Conservation (phyloP, 73 alveolate species). For the Paramecium primaurelia region DNA sequence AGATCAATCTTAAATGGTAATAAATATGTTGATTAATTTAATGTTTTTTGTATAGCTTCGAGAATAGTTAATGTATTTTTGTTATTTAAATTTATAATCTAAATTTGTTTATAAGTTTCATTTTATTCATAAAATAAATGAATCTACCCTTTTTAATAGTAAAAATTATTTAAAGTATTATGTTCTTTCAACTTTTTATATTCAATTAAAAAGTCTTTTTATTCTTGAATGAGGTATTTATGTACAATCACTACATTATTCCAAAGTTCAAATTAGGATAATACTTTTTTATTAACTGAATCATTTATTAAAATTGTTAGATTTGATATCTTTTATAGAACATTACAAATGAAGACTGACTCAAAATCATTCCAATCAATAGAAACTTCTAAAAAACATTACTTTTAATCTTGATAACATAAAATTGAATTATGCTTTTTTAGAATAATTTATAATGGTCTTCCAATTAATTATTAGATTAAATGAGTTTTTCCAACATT, state of each 20-base stretch:
- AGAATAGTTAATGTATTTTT: background rate
- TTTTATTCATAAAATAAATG: background rate
- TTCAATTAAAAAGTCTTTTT: background rate
- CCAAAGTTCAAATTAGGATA: background rate
- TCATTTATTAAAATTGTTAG: background rate
- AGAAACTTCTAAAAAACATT: background rate
- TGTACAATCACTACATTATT: background rate
- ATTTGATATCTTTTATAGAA: background rate
- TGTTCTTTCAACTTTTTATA: background rate
- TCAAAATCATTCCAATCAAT: constrained; percentile 8
- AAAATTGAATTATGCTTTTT: background rate
- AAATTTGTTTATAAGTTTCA: background rate
- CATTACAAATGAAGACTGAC: background rate
- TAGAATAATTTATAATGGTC: background rate
- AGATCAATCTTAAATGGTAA: background rate
- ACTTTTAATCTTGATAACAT: background rate
- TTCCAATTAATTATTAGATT: background rate
- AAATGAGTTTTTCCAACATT: background rate
- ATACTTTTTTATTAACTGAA: background rate
- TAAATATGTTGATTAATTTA: background rate
- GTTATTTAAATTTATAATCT: background rate
- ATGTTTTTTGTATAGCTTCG: background rate
- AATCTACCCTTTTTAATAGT: background rate
- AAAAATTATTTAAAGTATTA: background rate
- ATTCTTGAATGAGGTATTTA: background rate